Conservation (phyloP, 73 alveolate species). For the Halteria grandinella region DNA sequence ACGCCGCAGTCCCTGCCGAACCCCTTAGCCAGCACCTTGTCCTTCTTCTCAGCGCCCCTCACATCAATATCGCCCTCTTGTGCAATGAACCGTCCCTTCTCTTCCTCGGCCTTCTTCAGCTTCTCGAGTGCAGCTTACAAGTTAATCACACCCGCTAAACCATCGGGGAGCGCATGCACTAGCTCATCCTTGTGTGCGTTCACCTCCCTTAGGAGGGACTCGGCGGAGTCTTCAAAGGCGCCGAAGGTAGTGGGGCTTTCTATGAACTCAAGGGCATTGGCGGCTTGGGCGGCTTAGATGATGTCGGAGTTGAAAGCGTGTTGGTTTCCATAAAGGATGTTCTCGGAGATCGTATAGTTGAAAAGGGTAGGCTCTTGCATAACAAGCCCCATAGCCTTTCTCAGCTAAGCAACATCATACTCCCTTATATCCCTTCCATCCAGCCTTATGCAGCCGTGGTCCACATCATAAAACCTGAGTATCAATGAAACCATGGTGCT, state of each 20-base stretch:
- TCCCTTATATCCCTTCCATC: conserved; percentile 83
- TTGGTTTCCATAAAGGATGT: conserved; percentile 72
- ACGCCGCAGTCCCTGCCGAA: neutral
- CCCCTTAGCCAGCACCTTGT: neutral
- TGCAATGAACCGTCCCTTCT: conserved; percentile 31
- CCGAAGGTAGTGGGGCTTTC: too few species aligned
- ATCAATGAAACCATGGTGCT: conserved; percentile 82
- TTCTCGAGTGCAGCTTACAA: neutral
- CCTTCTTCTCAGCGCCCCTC: neutral
- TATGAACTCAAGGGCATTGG: conserved; percentile 78
- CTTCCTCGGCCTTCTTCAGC: neutral
- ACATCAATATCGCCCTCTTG: conserved; percentile 16
- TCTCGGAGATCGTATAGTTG: conserved; percentile 35
- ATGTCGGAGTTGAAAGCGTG: conserved; percentile 81
- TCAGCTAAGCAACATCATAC: conserved; percentile 63
- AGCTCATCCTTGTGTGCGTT: neutral
- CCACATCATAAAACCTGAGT: conserved; percentile 90
- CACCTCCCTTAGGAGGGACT: neutral
- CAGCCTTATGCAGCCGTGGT: conserved; percentile 78
- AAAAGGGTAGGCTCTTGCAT: conserved; percentile 83
- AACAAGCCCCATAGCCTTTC: conserved; percentile 75
- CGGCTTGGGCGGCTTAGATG: conserved; percentile 84
- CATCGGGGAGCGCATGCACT: neutral
- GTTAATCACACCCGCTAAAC: neutral
- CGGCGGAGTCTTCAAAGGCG: too few species aligned